These are phyloP conservation scores for Ophiocordyceps australis DNA, from an alignment of 2,329 filamentous ascomycete species.

Conservation along the genomic window DNA sequence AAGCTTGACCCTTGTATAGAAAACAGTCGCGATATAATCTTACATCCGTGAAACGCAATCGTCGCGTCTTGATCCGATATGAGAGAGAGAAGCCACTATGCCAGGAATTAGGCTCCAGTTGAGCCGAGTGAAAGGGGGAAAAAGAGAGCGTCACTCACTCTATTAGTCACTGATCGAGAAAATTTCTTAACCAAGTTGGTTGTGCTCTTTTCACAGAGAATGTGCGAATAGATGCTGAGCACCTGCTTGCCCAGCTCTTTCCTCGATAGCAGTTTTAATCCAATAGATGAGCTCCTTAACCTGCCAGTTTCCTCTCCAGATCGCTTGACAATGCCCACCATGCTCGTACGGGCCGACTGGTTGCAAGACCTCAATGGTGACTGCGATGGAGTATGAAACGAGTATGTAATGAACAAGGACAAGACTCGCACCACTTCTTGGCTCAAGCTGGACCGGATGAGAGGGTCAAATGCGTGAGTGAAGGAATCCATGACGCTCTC, in stretches of 20 bases:
- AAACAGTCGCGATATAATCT: constrained; percentile 68
- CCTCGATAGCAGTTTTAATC: constrained; percentile 31
- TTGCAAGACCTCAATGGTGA: constrained; percentile 34
- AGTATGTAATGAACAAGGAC: constrained; percentile 84
- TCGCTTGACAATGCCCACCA: constrained; percentile 17
- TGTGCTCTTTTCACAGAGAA: constrained; percentile 60
- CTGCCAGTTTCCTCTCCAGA: constrained; percentile 16
- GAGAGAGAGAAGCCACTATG: constrained; percentile 85
- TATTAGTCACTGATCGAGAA: constrained; percentile 85
- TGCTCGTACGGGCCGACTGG: no score
- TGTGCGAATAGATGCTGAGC: constrained; percentile 56
- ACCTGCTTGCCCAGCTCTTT: constrained; percentile 58
- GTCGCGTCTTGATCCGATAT: constrained; percentile 73
- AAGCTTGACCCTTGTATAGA: constrained; percentile 69
- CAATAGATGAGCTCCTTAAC: constrained; percentile 10
- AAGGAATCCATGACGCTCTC: constrained; percentile 59
- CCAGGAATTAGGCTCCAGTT: no score
- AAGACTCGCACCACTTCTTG: constrained; percentile 74
- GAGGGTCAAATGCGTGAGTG: constrained; percentile 57
- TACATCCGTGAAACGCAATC: constrained; percentile 62
- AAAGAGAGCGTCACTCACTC: constrained; percentile 49
- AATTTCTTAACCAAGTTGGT: constrained; percentile 63
- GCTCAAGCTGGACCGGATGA: constrained; percentile 66
- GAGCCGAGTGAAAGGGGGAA: no score
- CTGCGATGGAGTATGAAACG: constrained; percentile 45